Conservation (phyloP, 192 early-diverging fungal genomes). For the Coemansia sp. region DNA sequence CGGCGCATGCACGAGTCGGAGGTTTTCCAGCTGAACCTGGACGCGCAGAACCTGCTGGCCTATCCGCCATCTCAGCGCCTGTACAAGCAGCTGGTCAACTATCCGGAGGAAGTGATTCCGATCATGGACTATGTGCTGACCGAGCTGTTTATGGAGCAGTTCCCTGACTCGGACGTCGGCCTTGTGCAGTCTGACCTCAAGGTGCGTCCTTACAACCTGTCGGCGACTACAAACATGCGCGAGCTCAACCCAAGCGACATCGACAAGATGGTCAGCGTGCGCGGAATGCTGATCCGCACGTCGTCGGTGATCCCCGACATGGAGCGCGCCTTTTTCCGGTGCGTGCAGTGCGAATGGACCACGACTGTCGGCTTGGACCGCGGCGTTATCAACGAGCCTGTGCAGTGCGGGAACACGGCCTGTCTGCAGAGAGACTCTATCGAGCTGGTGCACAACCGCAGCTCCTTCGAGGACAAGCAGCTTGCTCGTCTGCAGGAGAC, state of each 20-base stretch:
- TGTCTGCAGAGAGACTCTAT: slow-evolving; percentile 82
- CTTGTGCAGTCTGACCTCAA: slow-evolving; percentile 60
- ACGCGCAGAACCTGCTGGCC: slow-evolving; percentile 76
- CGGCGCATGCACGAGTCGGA: slow-evolving; percentile 66
- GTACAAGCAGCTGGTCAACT: slow-evolving; percentile 84
- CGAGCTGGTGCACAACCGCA: slow-evolving; percentile 92
- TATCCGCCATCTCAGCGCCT: slow-evolving; percentile 61
- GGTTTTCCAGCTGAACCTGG: slow-evolving; percentile 78
- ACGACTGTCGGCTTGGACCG: slow-evolving; percentile 77
- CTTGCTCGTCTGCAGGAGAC: slow-evolving; percentile 92
- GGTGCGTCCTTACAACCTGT: slow-evolving; percentile 85
- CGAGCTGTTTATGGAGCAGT: slow-evolving; percentile 66
- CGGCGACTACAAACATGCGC: slow-evolving; percentile 78
- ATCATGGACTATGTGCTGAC: slow-evolving; percentile 87
- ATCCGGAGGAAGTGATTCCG: slow-evolving; percentile 94
- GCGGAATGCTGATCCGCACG: slow-evolving; percentile 88
- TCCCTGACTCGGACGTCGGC: slow-evolving; percentile 59
- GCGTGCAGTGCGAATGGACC: slow-evolving; percentile 84
- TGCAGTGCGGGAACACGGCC: slow-evolving; percentile 69
- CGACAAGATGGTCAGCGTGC: slow-evolving; percentile 92
- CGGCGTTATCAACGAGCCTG: slow-evolving; percentile 83
- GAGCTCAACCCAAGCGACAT: slow-evolving; percentile 96
- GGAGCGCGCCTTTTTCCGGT: slow-evolving; percentile 92
- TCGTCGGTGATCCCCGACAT: slow-evolving; percentile 94
- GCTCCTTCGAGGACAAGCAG: slow-evolving; percentile 90